Base-by-base conservation (phyloP, 768 basidiomycete genomes). In the Agaricus sinodeliciosus region DNA sequence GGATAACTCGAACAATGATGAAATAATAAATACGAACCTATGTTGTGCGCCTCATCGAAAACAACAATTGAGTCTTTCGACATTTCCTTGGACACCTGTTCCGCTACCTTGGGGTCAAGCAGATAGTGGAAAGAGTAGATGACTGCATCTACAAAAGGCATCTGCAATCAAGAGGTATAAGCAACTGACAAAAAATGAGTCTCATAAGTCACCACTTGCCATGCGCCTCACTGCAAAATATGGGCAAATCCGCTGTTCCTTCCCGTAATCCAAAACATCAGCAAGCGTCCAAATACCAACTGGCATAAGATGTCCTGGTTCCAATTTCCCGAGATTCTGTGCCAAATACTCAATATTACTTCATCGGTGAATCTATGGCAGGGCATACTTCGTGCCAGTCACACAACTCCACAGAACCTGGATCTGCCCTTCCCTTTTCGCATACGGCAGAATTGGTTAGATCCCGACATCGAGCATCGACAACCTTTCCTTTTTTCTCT, bases 61-160 rank as follows among this genome's bases (percentile, higher is more conserved):
- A 99, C 96, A 36, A 99, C 94, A 49, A 99, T 99, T 27, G 93
- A 87, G 65, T 99, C 96, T 62, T 97, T 98, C 7, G 89, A 90
- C 71, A 99, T 77, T 67, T 99, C 96, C 63, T 92, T 94, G 2
- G 96, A 98, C 12, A 99, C 96, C 71, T 98, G 94, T 60, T 98
- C 96, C 0, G 96, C 96, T 39, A 99, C 94, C 69, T 99, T 99
- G 2, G 96, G 96, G 70, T 99, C 96, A 27, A 99, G 80, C 27
- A 99, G 76, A 66, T 99, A 99, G 67, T 99, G 96, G 69, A 98
- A 99, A 16, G 96, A 99, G 65, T 97, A 99, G 68, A 99, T 98
- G 68, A 99, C 84, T 60, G 98, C 78, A 65, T 96, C 91, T 35
- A 90, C 90, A 67, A 94, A 95, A 0, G 92, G 87, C 82, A 99